Evolutionary conservation across 805 yeast genomes (phyloP).

Genomic region (Torulaspora microellipsoides): DNA sequence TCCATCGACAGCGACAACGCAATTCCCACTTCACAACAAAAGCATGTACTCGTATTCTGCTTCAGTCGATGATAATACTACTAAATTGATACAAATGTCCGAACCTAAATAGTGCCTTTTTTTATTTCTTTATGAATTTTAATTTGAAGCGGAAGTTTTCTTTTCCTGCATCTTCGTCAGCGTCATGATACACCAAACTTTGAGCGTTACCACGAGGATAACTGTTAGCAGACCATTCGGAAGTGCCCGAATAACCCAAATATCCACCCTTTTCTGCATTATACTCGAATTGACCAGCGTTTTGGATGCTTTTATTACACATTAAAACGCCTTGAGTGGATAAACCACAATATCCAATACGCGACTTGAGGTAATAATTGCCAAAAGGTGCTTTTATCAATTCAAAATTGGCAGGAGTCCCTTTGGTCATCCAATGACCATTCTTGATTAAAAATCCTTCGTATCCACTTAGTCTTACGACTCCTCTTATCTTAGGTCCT

Average conservation of each 20-base stretch:
- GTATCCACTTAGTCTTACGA: conserved; percentile 33
- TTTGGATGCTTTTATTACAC: conserved; percentile 33
- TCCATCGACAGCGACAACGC: conserved; percentile 5
- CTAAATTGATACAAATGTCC: conserved; percentile 17
- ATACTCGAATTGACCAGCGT: conserved; percentile 55
- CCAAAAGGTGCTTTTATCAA: conserved; percentile 59
- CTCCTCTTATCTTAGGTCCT: conserved; percentile 27
- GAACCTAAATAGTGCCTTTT: conserved; percentile 8
- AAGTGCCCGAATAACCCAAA: conserved; percentile 58
- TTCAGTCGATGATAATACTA: conserved; percentile 20
- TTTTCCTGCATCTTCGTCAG: conserved; percentile 27
- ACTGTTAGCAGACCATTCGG: conserved; percentile 52
- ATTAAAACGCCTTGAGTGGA: conserved; percentile 26
- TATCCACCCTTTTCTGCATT: conserved; percentile 40
- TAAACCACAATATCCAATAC: conserved; percentile 71
- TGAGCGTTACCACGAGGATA: conserved; percentile 45
- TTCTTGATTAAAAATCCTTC: conserved; percentile 64
- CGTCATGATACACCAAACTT: conserved; percentile 39
- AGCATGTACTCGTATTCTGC: conserved; percentile 8
- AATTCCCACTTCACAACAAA: not conserved
- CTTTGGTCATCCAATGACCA: conserved; percentile 78
- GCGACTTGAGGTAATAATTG: conserved; percentile 63
- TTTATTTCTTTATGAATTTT: conserved; percentile 21
- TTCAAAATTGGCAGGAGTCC: conserved; percentile 79
- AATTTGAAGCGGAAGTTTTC: conserved; percentile 38